Conservation (phyloP, 1,139 yeast species). For the Saccharomyces hybrid region DNA sequence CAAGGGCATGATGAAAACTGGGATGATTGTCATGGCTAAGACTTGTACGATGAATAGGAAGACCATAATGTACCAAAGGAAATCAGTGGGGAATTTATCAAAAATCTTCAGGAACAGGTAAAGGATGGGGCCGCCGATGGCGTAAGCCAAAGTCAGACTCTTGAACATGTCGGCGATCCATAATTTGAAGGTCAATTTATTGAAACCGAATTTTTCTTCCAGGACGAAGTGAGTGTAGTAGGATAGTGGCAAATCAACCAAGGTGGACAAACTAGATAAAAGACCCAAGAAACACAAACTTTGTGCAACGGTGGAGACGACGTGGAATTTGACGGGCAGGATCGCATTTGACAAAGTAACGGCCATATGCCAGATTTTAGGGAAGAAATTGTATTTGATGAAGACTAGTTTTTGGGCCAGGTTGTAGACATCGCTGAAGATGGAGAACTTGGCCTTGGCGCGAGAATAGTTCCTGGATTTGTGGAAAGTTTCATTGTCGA, state of each 20-base stretch:
- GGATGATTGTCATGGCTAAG: slow-evolving; percentile 63
- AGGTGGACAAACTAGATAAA: slow-evolving; percentile 41
- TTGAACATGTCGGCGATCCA: slow-evolving; percentile 72
- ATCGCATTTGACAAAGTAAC: slow-evolving; percentile 36
- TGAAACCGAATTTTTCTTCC: slow-evolving; percentile 90
- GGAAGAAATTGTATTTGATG: slow-evolving; percentile 56
- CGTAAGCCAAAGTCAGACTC: slow-evolving; percentile 44
- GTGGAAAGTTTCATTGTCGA: slow-evolving; percentile 62
- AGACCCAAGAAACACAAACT: slow-evolving; percentile 57
- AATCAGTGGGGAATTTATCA: slow-evolving; percentile 68
- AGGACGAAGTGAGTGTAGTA: slow-evolving; percentile 77
- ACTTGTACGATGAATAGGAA: slow-evolving; percentile 67
- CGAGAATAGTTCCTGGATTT: slow-evolving; percentile 76
- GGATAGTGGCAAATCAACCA: slow-evolving; percentile 57
- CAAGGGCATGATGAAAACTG: slow-evolving; percentile 80
- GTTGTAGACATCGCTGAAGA: slow-evolving; percentile 46
- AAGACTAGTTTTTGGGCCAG: slow-evolving; percentile 51
- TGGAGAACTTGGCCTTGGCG: slow-evolving; percentile 70
- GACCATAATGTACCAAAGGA: slow-evolving; percentile 69
- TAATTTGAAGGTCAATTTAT: slow-evolving; percentile 64
- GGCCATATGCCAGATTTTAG: slow-evolving; percentile 53
- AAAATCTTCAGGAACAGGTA: slow-evolving; percentile 74
- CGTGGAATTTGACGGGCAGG: slow-evolving; percentile 33
- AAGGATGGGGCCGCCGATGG: slow-evolving; percentile 64
- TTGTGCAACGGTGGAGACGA: slow-evolving; percentile 54